Evolutionary conservation across 768 basidiomycete species (phyloP).

Genomic region (Mrakia gelida): DNA sequence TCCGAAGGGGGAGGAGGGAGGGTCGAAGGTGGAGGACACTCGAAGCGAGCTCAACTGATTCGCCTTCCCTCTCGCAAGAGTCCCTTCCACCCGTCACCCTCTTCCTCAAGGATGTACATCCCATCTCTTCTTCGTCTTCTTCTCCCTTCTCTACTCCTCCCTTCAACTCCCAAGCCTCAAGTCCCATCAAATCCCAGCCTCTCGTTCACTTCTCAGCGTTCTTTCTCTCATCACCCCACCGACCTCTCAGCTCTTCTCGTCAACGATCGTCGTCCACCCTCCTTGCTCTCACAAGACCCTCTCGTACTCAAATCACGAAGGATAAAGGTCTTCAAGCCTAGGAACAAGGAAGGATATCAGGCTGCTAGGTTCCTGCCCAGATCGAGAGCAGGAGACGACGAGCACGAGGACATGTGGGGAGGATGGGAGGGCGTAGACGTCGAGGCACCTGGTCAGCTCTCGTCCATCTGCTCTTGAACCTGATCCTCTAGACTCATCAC

Average conservation of each 20-base stretch:
- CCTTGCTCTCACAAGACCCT: background rate
- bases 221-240: constrained; percentile 27
- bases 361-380: constrained; percentile 1
- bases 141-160: background rate
- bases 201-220: background rate
- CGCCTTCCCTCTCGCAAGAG: background rate
- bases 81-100: background rate
- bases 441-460: constrained; percentile 57
- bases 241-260: constrained; percentile 23
- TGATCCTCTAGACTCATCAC: too few relatives aligned
- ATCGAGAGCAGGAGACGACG: background rate
- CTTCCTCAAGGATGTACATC: background rate
- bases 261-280: background rate
- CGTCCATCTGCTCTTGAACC: background rate
- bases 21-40: background rate
- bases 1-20: background rate
- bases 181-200: background rate
- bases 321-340: constrained; percentile 23
- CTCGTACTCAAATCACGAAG: constrained; percentile 5
- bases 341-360: background rate
- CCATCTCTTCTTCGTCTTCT: background rate
- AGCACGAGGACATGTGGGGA: constrained; percentile 19
- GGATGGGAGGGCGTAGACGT: constrained; percentile 66
- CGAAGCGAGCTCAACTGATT: background rate
- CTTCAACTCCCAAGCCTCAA: background rate